Conservation (phyloP, 164 flowering plant species). For the Euptelea pleiosperma region DNA sequence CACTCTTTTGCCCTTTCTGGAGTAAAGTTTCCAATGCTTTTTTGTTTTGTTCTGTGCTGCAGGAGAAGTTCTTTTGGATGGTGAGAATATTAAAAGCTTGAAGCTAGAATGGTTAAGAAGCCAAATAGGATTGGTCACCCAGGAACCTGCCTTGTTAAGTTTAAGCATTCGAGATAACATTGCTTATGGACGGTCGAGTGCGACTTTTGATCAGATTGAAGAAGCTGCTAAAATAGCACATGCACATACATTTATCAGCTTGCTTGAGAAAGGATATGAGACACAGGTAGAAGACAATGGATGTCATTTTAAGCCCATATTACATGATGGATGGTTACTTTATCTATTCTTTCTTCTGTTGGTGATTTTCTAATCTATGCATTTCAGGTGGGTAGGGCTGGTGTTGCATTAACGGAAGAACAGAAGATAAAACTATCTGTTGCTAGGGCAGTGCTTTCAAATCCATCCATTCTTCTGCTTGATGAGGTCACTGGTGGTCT, state of each 20-base stretch:
- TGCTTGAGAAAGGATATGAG: constrained; percentile 84
- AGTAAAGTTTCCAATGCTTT: constrained; percentile 7
- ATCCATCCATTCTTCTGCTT: constrained; percentile 87
- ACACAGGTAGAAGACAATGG: constrained; percentile 91
- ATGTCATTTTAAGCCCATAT: not conserved
- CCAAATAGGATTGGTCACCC: constrained; percentile 93
- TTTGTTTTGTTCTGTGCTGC: constrained; percentile 30
- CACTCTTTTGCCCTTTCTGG: not conserved
- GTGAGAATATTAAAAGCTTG: constrained; percentile 85
- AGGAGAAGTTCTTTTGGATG: constrained; percentile 98
- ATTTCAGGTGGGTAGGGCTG: constrained; percentile 91
- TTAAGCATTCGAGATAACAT: constrained; percentile 92
- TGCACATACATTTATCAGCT: constrained; percentile 95
- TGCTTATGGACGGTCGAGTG: constrained; percentile 80
- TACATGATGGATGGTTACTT: not conserved
- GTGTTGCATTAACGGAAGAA: constrained; percentile 74
- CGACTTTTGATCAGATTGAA: constrained; percentile 81
- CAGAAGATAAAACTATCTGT: constrained; percentile 93
- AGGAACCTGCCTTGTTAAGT: constrained; percentile 95
- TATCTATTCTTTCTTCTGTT: constrained; percentile 1
- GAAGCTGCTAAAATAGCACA: constrained; percentile 98
- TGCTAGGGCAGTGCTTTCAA: constrained; percentile 93
- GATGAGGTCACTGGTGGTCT: constrained; percentile 83
- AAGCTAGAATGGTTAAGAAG: constrained; percentile 93
- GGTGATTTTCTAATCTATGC: constrained; percentile 9